A percentile compares a stretch with the other conserved stretches of the same genome.
phyloP scores from a whole-genome alignment of 108 stramenopile species.

The Aurantiochytrium sp. region DNA sequence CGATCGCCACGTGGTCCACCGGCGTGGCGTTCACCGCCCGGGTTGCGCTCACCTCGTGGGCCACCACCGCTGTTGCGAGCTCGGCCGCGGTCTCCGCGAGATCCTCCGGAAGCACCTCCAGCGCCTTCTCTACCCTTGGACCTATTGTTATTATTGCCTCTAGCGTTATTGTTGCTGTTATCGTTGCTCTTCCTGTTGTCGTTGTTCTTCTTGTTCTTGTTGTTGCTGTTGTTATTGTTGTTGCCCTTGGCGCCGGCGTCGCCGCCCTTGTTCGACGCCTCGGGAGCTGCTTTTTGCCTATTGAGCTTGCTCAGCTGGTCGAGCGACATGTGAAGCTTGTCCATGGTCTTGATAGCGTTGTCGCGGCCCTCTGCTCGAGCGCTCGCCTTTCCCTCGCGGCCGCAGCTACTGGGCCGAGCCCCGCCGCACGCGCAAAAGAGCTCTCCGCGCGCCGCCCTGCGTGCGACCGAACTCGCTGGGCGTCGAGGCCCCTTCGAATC shows the following conservation, averaged over 20 bases:
- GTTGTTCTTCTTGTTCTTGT: background rate
- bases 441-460: too few species aligned
- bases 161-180: background rate
- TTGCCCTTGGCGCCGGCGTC: background rate
- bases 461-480: too few species aligned
- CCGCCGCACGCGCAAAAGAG: too few species aligned
- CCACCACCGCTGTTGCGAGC: too few species aligned
- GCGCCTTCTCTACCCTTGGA: background rate
- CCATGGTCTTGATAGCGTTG: background rate
- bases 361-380: too few species aligned
- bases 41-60: too few species aligned
- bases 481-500: too few species aligned
- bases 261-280: background rate
- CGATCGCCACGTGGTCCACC: background rate
- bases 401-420: too few species aligned
- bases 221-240: background rate
- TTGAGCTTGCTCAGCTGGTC: background rate
- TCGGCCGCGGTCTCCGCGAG: too few species aligned
- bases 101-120: background rate
- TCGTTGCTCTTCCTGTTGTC: background rate
- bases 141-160: background rate
- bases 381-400: too few species aligned
- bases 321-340: background rate
- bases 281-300: background rate
- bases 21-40: background rate